Base-by-base conservation (phyloP, 352 stramenopile genomes). In the Blastocystis sp. region DNA sequence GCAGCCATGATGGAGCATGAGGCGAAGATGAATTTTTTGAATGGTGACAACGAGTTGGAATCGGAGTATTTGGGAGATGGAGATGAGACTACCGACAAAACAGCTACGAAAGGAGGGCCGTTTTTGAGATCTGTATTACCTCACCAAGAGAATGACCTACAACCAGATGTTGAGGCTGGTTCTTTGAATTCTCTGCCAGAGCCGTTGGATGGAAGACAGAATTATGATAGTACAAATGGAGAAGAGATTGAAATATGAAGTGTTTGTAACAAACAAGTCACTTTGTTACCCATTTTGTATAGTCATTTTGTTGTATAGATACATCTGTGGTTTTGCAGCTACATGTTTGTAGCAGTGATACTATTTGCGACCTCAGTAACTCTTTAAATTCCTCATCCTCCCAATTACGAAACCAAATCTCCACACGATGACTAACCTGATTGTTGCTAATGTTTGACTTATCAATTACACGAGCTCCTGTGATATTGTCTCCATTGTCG, bases 381-480 rank as follows among this genome's bases (percentile, higher is more conserved):
- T 20, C 11, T 43, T 88, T 88, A 34, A 88, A 79, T 3, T 26
- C 39, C 47, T 88, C 62, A 34, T 88, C 70, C 20, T 55, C 61
- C 62, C 66, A 88, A 53, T 88, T 59, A n/a, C 54, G 23, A 43
- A 88, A 88, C 77, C 77, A 88, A 8, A 88, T 69, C 29, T 88
- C 77, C 4, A 88, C 34, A 47, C 77, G 77, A 47, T 88, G 47
- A 56, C 50, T 88, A 18, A 79, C 34, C 23, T 79, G 66, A n/a
- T 77, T 88, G 43, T 64, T 73, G 39, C 77, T 41, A 6, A 59
- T 50, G 55, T 88, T 88, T 23, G 77, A 88, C 43, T 96, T 96
- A 90, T 96, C 93, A 77, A 96, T 93, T 34, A 96, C 92, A 87
- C 94, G 94, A 47, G 95, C 93, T 59, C 94, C 94, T 11, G 93